These are phyloP conservation scores for Paxillus ammoniavirescens DNA, from an alignment of 768 basidiomycete species.

Conservation along the genomic window DNA sequence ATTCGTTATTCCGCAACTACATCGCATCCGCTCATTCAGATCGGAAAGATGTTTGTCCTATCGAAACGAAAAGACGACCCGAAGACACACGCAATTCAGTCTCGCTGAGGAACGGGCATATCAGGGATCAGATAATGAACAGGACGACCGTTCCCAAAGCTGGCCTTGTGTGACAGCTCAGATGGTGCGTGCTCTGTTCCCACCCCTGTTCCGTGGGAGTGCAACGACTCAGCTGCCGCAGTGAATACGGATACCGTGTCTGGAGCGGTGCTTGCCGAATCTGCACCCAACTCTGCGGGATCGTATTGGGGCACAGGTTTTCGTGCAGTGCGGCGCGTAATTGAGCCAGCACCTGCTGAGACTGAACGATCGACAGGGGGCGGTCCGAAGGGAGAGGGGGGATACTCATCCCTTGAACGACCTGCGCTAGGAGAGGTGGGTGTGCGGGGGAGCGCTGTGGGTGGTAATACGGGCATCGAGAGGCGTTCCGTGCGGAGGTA, in stretches of 20 bases:
- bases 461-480: slow-evolving; percentile 28
- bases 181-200: slow-evolving; percentile 9
- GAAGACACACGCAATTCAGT: slow-evolving; percentile 16
- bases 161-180: slow-evolving; percentile 39
- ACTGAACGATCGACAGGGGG: slow-evolving; percentile 27
- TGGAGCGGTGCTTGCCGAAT: slow-evolving; percentile 2
- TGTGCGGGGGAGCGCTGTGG: slow-evolving; percentile 12
- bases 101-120: slow-evolving; percentile 41
- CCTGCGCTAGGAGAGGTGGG: slow-evolving; percentile 14
- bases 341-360: slow-evolving; percentile 24
- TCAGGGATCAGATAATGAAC: slow-evolving; percentile 63
- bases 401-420: slow-evolving; percentile 28
- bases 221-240: slow-evolving; percentile 24
- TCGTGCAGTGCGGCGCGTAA: slow-evolving; percentile 37
- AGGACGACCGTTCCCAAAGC: slow-evolving; percentile 44
- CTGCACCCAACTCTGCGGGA: slow-evolving; percentile 26
- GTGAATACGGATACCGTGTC: slow-evolving; percentile 24
- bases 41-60: background rate
- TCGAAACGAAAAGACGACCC: background rate
- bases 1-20: background rate
- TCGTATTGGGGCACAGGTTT: slow-evolving; percentile 61
- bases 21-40: background rate
- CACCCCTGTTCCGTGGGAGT: slow-evolving; percentile 25
- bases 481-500: slow-evolving; percentile 27
- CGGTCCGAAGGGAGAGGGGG: slow-evolving; percentile 22